Evolutionary conservation across 2,329 filamentous ascomycete genomes (phyloP).

Genomic region (Coniochaeta hoffmannii): DNA sequence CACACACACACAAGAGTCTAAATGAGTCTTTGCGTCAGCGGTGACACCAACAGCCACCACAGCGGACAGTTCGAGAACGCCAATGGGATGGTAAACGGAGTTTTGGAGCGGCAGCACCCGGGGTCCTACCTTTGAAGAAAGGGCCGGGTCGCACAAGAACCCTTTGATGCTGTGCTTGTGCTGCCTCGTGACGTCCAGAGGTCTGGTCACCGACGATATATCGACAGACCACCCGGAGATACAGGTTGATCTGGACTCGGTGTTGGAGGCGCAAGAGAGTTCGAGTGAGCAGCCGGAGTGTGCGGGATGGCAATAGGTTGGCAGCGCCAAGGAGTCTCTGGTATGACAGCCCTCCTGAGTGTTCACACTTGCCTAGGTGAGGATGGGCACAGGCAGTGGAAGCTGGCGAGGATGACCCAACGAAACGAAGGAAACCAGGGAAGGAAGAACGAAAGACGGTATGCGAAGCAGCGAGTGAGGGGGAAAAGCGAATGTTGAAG

Average conservation of each 20-base stretch:
- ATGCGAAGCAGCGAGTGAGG: not conserved
- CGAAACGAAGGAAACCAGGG: not conserved
- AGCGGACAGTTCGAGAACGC: not conserved
- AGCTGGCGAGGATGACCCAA: not conserved
- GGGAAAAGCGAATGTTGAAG: not conserved
- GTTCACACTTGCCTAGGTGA: not conserved
- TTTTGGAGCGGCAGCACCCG: not conserved
- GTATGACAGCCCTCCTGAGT: not conserved
- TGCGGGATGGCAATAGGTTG: not conserved
- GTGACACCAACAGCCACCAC: slow-evolving; percentile 1
- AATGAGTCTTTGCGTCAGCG: not conserved
- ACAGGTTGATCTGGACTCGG: not conserved
- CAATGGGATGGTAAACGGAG: not conserved
- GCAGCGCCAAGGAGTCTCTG: not conserved
- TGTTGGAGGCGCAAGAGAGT: not conserved
- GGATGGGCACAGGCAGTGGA: not conserved
- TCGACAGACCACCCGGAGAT: not conserved
- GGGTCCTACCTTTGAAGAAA: not conserved
- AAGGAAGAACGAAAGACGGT: not conserved
- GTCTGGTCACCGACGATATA: not conserved
- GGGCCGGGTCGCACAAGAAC: not conserved
- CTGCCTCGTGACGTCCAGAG: not conserved
- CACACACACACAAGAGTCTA: slow-evolving; percentile 1
- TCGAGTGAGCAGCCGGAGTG: not conserved
- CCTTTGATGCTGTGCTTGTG: not conserved